Base-by-base conservation (phyloP, 2,329 filamentous ascomycete species). In the Amauroascus verrucosus region DNA sequence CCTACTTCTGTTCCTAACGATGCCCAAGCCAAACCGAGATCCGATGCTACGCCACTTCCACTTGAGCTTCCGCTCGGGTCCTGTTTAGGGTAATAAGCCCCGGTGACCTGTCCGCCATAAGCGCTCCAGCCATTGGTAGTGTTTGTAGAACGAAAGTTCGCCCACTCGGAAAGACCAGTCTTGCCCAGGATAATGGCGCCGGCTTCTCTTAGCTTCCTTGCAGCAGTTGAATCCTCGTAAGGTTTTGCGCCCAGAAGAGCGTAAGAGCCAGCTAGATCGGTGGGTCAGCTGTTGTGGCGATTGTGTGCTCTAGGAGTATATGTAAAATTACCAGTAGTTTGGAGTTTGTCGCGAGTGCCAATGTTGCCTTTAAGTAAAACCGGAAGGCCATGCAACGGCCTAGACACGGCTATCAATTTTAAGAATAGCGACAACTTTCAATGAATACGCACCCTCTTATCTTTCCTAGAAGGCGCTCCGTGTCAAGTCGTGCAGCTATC, bases 311-410 rank as follows among this genome's bases (percentile, higher is more conserved):
- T 83, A 1, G 82, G 82, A 0, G 14, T 45, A 11, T 13, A 28
- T 11, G n/a, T 2, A 16, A 7, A 45, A 50, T 37, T 33, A 57
- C 56, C 53, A 11, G 83, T 86, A 0, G 83, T 86, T 61, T 86
- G 76, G 74, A 86, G 78, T 53, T 75, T 75, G 64, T 85, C 83
- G 56, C 77, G 78, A 1, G 77, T 79, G 11, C 73, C 80, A 49
- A 84, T 82, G 62, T 84, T 85, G 63, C 86, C 83, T 65, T 87
- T 87, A 57, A 86, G 75, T 0, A 82, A 71, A 61, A 84, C 84
- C 0, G 84, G 84, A 22, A 88, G 83, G 6, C 84, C 84, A 62
- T 87, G 83, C 1, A 87, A 71, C 0, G 78, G 78, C 0, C 82
- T 77, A 8, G 78, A 49, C 1, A 26, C 40, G 24, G 32, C 24